Percentiles rank a stretch among this genome's conserved stretches.
phyloP scores from a whole-genome alignment of 148 eudicot species.

The Camellia granthamiana region DNA sequence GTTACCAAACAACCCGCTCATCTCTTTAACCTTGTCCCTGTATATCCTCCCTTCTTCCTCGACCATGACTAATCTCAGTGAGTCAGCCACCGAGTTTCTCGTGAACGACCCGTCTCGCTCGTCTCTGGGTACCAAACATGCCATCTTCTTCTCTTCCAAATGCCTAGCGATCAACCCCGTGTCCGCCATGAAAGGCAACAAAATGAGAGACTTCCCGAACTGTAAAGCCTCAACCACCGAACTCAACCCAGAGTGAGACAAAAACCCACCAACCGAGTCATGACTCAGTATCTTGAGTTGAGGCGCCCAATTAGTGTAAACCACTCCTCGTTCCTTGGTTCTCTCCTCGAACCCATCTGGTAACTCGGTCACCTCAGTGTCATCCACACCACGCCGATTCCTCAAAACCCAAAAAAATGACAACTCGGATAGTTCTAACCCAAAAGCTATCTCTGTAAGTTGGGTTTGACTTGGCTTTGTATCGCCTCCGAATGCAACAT shows the following conservation, averaged over 20 bases:
- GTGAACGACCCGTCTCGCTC: too few relatives aligned
- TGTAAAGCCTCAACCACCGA: neutral
- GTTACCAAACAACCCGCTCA: too few relatives aligned
- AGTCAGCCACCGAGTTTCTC: neutral
- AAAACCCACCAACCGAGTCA: too few relatives aligned
- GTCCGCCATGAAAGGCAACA: too few relatives aligned
- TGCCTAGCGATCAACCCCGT: too few relatives aligned
- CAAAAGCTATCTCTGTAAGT: conserved; percentile 29
- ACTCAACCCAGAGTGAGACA: conserved; percentile 6
- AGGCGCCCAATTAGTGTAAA: too few relatives aligned
- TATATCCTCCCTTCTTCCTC: neutral
- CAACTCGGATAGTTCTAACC: neutral
- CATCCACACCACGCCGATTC: conserved; percentile 34
- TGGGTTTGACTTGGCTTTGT: conserved; percentile 30
- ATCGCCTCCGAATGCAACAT: conserved; percentile 41
- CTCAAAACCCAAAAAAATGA: conserved; percentile 42
- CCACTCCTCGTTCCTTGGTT: too few relatives aligned
- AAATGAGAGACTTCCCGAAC: too few relatives aligned
- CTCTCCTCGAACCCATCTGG: conserved; percentile 16
- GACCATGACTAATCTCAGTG: neutral
- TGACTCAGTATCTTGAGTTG: too few relatives aligned
- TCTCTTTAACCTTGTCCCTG: too few relatives aligned
- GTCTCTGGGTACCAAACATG: too few relatives aligned
- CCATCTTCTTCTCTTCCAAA: too few relatives aligned
- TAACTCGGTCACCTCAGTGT: conserved; percentile 45